phyloP scores from a whole-genome alignment of 371 early-diverging fungal species.

The Rhizomucor miehei region DNA sequence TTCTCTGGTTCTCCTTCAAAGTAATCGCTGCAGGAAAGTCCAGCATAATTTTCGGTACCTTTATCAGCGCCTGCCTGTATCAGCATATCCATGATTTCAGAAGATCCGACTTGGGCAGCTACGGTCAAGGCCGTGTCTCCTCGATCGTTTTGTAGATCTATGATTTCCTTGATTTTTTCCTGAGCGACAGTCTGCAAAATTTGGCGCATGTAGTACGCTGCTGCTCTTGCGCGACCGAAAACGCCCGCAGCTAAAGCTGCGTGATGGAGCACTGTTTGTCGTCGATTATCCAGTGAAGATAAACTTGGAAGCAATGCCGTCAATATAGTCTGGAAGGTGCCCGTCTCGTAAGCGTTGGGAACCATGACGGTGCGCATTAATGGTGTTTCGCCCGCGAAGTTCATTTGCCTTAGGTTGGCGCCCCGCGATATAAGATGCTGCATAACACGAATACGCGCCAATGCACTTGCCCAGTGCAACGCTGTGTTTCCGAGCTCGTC shows the following conservation, averaged over 20 bases:
- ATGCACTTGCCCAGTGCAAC: constrained; percentile 84
- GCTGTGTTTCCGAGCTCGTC: constrained; percentile 74
- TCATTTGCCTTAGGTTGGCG: constrained; percentile 59
- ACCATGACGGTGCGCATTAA: constrained; percentile 83
- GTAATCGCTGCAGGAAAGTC: too few relatives aligned
- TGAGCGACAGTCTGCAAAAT: too few relatives aligned
- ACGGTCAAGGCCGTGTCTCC: constrained; percentile 93
- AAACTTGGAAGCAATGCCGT: constrained; percentile 10
- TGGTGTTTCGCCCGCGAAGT: constrained; percentile 78
- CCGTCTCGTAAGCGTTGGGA: constrained; percentile 80
- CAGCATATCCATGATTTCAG: constrained; percentile 56
- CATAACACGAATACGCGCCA: constrained; percentile 69
- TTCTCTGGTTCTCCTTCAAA: too few relatives aligned
- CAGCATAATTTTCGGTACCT: too few relatives aligned
- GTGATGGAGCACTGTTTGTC: constrained; percentile 87
- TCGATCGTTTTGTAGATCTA: constrained; percentile 71
- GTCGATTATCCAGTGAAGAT: constrained; percentile 55
- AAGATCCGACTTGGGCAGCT: constrained; percentile 76
- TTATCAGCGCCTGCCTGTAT: too few relatives aligned
- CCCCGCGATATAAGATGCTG: constrained; percentile 65
- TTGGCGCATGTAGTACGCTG: too few relatives aligned
- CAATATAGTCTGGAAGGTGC: constrained; percentile 74
- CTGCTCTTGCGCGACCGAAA: constrained; percentile 48
- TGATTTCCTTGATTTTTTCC: constrained; percentile 30
- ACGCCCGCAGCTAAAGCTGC: constrained; percentile 64